These are phyloP conservation scores for Cyberlindnera maclurae DNA, from an alignment of 805 yeast genomes.

Conservation along the genomic window DNA sequence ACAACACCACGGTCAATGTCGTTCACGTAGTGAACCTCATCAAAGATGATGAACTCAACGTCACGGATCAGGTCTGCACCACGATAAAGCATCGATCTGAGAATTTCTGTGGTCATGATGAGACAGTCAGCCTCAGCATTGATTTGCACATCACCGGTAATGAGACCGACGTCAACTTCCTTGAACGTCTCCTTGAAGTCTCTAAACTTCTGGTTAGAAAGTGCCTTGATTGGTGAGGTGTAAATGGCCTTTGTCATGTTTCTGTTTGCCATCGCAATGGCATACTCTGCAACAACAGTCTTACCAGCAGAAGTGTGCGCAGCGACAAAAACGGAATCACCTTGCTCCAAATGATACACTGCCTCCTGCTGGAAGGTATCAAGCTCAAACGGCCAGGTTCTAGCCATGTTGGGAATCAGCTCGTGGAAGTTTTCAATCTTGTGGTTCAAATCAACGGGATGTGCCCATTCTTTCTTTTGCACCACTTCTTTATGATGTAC, in stretches of 20 bases:
- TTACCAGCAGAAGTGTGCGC: slow-evolving; percentile 99
- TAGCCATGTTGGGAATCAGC: slow-evolving; percentile 87
- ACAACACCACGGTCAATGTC: slow-evolving; percentile 97
- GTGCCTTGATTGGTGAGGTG: slow-evolving; percentile 91
- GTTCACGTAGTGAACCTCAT: slow-evolving; percentile 96
- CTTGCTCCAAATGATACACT: slow-evolving; percentile 90
- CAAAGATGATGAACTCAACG: slow-evolving; percentile 95
- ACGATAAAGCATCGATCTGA: slow-evolving; percentile 89
- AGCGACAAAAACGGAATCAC: slow-evolving; percentile 97
- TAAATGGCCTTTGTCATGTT: slow-evolving; percentile 96
- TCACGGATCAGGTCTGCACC: slow-evolving; percentile 96
- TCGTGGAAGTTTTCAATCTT: slow-evolving; percentile 78
- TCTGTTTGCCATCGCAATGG: slow-evolving; percentile 92
- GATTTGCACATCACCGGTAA: slow-evolving; percentile 97
- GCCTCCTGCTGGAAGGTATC: slow-evolving; percentile 98
- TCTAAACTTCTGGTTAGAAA: slow-evolving; percentile 84
- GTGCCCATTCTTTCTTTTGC: slow-evolving; percentile 78
- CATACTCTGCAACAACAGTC: slow-evolving; percentile 97
- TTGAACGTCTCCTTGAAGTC: slow-evolving; percentile 77
- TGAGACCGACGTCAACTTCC: slow-evolving; percentile 83
- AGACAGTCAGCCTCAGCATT: slow-evolving; percentile 94
- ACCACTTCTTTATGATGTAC: slow-evolving; percentile 1
- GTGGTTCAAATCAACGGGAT: slow-evolving; percentile 82
- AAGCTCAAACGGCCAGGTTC: slow-evolving; percentile 90
- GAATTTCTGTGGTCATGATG: slow-evolving; percentile 96